Evolutionary conservation across 345 rosid genomes (phyloP), one percentile per base, ranked within the genome.

Genomic region (Arabidopsis suecica): DNA sequence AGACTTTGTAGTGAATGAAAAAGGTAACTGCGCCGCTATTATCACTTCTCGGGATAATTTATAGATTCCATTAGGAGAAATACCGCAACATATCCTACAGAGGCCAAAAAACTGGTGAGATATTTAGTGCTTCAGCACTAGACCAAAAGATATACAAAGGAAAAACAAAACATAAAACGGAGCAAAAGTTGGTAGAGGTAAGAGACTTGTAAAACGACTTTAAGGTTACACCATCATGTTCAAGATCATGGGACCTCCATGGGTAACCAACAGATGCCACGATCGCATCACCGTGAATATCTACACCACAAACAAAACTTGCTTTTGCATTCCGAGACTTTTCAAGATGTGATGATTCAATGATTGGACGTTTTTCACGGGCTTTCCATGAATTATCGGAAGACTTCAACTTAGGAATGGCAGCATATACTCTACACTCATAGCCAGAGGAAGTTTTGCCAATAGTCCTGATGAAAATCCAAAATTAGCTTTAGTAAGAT

Each of bases 391-490:
- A 80, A 49, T 64, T 48, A 61, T 83, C 88, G 0, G 3, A 42
- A 70, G 34, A 33, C 45, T 28, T 78, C 66, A 82, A 69, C 38
- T 80, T 80, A 16, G 91, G 84, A 65, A 82, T 88, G 68, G 88
- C 78, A 83, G 78, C 83, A 78, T 88, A 86, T 64, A 90, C 73
- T 73, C 96, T 87, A 59, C 82, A 82, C 78, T 92, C 94, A 9
- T 90, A 87, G 16, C 91, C 97, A 11, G 89, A 90, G 38, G 88
- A 80, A 68, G 89, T 78, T 83, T 85, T 90, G 58, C 97, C 93
- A 74, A 88, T 64, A 69, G 85, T 78, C 87, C 97, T 90, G 89
- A 78, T 16, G 53, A 76, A 50, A 68, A 78, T 33, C 9, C 32
- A 78, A 40, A 37, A 13, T 54, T 53, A 47, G 34, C 30, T 78